Conservation (phyloP, 1,284 basidiomycete species). For the Ganoderma lucidum region DNA sequence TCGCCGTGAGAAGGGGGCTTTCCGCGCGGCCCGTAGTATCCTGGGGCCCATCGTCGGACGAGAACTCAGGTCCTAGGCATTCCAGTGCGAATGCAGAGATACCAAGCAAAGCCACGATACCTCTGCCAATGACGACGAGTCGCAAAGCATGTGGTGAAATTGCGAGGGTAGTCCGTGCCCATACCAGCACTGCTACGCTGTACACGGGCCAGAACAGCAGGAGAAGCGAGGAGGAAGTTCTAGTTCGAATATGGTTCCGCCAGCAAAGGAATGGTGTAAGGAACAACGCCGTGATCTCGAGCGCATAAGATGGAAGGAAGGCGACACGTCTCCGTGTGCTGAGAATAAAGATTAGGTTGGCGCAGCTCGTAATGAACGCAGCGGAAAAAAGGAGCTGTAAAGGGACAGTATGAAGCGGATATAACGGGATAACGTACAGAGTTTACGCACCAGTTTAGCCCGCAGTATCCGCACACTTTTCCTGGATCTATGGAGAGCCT, state of each 20-base stretch:
- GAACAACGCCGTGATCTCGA: constrained; percentile 64
- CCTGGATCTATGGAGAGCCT: constrained; percentile 40
- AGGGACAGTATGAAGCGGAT: constrained; percentile 8
- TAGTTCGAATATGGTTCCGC: constrained; percentile 81
- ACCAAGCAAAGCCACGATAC: constrained; percentile 57
- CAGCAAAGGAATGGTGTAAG: constrained; percentile 59
- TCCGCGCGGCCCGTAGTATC: constrained; percentile 58
- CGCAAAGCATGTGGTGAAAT: constrained; percentile 40
- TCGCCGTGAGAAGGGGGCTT: constrained; percentile 82
- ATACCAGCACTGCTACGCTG: constrained; percentile 57
- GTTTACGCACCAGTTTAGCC: constrained; percentile 67
- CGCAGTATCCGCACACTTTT: constrained; percentile 59
- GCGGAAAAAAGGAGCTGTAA: constrained; percentile 54
- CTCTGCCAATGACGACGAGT: constrained; percentile 56
- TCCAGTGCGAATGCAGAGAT: constrained; percentile 73
- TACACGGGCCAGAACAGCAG: constrained; percentile 90
- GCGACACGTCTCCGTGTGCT: constrained; percentile 52
- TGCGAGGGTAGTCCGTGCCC: constrained; percentile 66
- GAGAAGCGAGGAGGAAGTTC: constrained; percentile 78
- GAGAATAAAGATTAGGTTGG: constrained; percentile 47
- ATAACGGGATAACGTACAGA: neutral
- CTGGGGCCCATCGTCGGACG: constrained; percentile 46
- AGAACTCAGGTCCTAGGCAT: constrained; percentile 73
- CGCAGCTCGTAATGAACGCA: constrained; percentile 51
- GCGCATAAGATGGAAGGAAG: constrained; percentile 60